A percentile compares a stretch with the other conserved stretches of the same genome.
Conservation (phyloP, 192 early-diverging fungal species). For the Coemansia sp. region DNA sequence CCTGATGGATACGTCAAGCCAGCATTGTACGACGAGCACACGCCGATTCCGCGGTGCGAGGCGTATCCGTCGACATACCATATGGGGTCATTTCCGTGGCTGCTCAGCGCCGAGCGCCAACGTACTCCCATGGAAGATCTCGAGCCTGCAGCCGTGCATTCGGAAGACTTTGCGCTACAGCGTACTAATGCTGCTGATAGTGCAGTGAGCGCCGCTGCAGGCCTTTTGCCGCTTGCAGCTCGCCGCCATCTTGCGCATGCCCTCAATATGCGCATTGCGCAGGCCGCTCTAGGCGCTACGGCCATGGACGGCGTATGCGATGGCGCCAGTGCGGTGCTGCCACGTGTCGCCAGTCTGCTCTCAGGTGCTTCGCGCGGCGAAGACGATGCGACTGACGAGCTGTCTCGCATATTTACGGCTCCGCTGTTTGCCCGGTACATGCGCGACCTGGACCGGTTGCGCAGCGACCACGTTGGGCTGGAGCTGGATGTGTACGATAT, state of each 20-base stretch:
- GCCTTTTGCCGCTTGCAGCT: constrained; percentile 24
- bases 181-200: neutral
- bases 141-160: neutral
- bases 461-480: constrained; percentile 32
- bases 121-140: constrained; percentile 42
- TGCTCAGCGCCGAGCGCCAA: constrained; percentile 53
- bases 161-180: neutral
- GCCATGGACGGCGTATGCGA: constrained; percentile 34
- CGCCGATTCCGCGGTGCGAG: constrained; percentile 43
- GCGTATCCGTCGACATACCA: constrained; percentile 39
- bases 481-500: constrained; percentile 25
- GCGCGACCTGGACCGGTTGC: constrained; percentile 33
- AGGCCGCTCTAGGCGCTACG: constrained; percentile 24
- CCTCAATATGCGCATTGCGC: constrained; percentile 45
- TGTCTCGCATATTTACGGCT: constrained; percentile 24
- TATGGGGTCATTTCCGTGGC: constrained; percentile 45
- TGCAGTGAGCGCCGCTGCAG: constrained; percentile 1
- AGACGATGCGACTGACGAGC: constrained; percentile 14
- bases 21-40: constrained; percentile 37
- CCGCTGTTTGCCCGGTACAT: constrained; percentile 33
- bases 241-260: constrained; percentile 31
- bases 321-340: constrained; percentile 31
- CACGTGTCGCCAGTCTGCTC: constrained; percentile 31
- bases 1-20: constrained; percentile 36
- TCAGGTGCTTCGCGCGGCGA: constrained; percentile 20